These are phyloP conservation scores for Priceomyces castillae DNA, from an alignment of 805 yeast genomes.

Conservation along the genomic window DNA sequence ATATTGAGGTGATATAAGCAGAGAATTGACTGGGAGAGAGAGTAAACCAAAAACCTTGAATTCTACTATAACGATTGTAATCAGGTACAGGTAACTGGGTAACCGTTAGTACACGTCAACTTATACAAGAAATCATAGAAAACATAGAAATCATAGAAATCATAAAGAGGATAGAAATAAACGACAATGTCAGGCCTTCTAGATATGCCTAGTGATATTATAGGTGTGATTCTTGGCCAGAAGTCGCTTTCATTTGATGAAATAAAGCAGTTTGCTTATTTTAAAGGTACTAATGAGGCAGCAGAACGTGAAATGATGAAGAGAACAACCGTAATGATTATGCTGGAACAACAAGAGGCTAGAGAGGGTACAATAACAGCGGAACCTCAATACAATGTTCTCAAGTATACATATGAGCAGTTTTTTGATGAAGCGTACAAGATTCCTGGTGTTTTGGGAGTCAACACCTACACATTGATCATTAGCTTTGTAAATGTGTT, in stretches of 20 bases:
- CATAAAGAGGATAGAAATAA: too few relatives aligned
- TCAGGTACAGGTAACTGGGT: too few relatives aligned
- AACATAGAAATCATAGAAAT: too few relatives aligned
- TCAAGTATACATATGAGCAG: not conserved
- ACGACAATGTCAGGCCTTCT: not conserved
- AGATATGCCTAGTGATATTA: conserved; percentile 1
- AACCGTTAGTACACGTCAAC: too few relatives aligned
- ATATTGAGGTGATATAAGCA: too few relatives aligned
- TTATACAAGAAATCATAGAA: too few relatives aligned
- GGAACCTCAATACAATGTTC: not conserved
- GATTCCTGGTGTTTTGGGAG: not conserved
- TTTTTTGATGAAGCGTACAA: not conserved
- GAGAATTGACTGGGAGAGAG: too few relatives aligned
- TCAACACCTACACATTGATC: not conserved
- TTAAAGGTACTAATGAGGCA: not conserved
- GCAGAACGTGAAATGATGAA: conserved; percentile 1
- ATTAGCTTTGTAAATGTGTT: conserved; percentile 1
- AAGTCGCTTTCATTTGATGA: conserved; percentile 2
- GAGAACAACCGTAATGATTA: conserved; percentile 2
- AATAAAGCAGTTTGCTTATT: conserved; percentile 2
- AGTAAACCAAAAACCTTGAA: too few relatives aligned
- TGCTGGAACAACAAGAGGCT: not conserved
- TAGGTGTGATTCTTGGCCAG: not conserved
- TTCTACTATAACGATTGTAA: too few relatives aligned
- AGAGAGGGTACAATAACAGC: not conserved